These are phyloP conservation scores for Tricholomella constricta DNA, from an alignment of 768 basidiomycete genomes.

Conservation along the genomic window DNA sequence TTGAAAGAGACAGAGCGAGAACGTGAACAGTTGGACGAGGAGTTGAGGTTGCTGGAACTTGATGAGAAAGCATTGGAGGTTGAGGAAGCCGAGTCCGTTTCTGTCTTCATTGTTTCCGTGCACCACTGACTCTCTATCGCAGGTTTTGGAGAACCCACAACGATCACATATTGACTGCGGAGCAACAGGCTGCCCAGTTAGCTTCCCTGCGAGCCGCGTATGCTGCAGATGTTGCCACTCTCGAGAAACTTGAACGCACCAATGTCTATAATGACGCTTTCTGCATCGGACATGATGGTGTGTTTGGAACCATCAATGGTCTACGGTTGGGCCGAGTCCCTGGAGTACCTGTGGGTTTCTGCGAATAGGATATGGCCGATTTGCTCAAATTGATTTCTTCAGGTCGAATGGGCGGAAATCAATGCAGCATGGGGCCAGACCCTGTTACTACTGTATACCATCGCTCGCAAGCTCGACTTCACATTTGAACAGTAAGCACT, in stretches of 20 bases:
- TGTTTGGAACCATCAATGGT: slow-evolving; percentile 98
- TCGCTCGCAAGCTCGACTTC: slow-evolving; percentile 90
- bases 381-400: slow-evolving; percentile 15
- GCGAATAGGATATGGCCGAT: neutral
- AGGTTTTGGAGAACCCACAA: slow-evolving; percentile 88
- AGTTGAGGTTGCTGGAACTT: slow-evolving; percentile 66
- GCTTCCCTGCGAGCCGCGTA: slow-evolving; percentile 78
- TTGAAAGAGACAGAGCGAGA: slow-evolving; percentile 77
- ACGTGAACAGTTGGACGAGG: slow-evolving; percentile 71
- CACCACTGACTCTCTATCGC: slow-evolving; percentile 14
- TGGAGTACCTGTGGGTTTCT: slow-evolving; percentile 66
- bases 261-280: slow-evolving; percentile 97
- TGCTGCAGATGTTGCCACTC: slow-evolving; percentile 70
- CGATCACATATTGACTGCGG: slow-evolving; percentile 62
- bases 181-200: slow-evolving; percentile 69
- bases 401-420: slow-evolving; percentile 99
- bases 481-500: slow-evolving; percentile 76
- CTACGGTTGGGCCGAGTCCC: slow-evolving; percentile 88
- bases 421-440: slow-evolving; percentile 99
- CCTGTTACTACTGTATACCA: slow-evolving; percentile 85
- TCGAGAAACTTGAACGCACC: slow-evolving; percentile 85
- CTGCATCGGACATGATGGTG: slow-evolving; percentile 92
- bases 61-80: slow-evolving; percentile 79
- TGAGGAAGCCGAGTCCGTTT: slow-evolving; percentile 80
- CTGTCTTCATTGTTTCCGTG: neutral